Base-by-base conservation (phyloP, 768 basidiomycete genomes). In the Pleurotus sapidus region DNA sequence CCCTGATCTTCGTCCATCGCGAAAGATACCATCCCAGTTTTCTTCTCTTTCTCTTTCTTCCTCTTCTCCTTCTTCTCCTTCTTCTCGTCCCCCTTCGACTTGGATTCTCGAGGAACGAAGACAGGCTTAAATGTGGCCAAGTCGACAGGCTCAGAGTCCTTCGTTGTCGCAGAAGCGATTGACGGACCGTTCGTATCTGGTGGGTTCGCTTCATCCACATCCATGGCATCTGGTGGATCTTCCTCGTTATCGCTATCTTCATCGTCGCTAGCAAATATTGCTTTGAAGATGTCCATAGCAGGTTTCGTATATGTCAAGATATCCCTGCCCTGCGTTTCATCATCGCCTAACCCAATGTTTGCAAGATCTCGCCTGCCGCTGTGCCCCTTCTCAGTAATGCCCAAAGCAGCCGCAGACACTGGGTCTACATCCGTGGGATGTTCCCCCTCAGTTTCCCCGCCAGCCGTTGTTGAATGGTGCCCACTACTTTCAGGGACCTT, bases 251-350 rank as follows among this genome's bases (percentile, higher is more conserved):
- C 90, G 15, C 86, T 87, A 37, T 92, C 91, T 64, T 96, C 94
- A 46, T 93, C 92, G 59, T 93, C 93, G 71, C 91, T 94, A 9
- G 94, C 95, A 68, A 99, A 99, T 59, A 99, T 98, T 3, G 96
- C 95, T 68, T 96, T 97, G 79, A 98, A 99, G 45, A 98, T 85
- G 65, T 94, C 90, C 81, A 94, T 91, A 5, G 86, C 76, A 2
- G 97, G 96, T 39, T 90, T 82, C 63, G 91, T 78, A 69, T 98
- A 95, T 0, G 91, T 95, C 61, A 98, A 76, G 5, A 86, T 94
- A 65, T 95, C 94, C 38, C 81, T 73, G 0, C 94, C 95, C 67
- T 97, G 95, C 25, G 80, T 82, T 42, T 95, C 93, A 65, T 98
- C 95, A 50, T 97, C 95, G 20, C 94, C 96, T 45, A 97, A 71